phyloP scores from a whole-genome alignment of 2,329 filamentous ascomycete species.

The Aspergillus carbonarius region DNA sequence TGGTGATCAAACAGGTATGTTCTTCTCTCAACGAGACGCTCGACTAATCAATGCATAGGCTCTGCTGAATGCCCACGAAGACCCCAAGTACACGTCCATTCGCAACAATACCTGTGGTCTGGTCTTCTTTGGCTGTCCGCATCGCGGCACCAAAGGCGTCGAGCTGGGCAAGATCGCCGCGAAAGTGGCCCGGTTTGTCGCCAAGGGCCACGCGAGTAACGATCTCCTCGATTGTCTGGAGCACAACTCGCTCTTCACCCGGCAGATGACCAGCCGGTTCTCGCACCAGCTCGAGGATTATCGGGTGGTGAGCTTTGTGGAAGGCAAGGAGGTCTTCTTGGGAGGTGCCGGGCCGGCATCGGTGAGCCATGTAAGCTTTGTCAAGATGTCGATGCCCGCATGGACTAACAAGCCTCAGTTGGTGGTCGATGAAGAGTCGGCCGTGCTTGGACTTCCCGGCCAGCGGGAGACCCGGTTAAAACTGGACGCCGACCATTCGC shows the following conservation, averaged over 20 bases:
- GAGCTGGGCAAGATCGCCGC: constrained; percentile 35
- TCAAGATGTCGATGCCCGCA: too few species aligned
- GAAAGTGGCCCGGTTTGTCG: constrained; percentile 33
- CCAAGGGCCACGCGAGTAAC: constrained; percentile 32
- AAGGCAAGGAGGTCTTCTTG: constrained; percentile 32
- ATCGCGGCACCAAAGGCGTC: constrained; percentile 34
- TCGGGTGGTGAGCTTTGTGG: constrained; percentile 35
- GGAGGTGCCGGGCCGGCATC: constrained; percentile 30
- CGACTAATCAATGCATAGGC: constrained; percentile 20
- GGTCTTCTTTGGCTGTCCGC: constrained; percentile 38
- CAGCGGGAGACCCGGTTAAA: constrained; percentile 37
- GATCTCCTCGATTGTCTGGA: constrained; percentile 31
- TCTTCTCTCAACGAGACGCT: rapidly evolving
- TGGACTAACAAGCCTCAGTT: constrained; percentile 23
- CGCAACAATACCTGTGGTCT: constrained; percentile 33
- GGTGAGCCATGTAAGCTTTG: constrained; percentile 30
- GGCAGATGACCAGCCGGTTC: constrained; percentile 34
- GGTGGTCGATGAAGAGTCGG: constrained; percentile 38
- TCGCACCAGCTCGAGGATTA: constrained; percentile 37
- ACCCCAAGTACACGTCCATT: constrained; percentile 35
- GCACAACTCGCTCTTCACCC: constrained; percentile 32
- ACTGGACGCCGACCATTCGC: constrained; percentile 36
- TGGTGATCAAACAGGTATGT: constrained; percentile 34
- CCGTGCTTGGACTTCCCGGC: constrained; percentile 33
- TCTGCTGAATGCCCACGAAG: constrained; percentile 35